Percentiles rank a stretch among this genome's conserved stretches.
Evolutionary conservation across 768 basidiomycete species (phyloP).

Genomic region (Tylopilus subfusipes): DNA sequence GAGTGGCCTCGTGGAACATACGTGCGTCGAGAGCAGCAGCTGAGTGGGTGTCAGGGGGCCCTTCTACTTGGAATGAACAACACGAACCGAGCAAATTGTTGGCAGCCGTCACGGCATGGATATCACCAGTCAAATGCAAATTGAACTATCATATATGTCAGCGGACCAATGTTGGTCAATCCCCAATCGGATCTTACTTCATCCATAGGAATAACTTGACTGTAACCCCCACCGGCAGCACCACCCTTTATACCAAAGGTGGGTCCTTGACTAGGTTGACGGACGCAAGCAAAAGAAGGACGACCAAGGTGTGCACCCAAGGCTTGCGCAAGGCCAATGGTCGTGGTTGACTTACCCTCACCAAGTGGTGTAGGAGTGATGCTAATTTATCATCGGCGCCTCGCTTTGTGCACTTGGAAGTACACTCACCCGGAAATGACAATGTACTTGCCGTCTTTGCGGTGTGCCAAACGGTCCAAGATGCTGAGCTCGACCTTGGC

Average conservation of each 20-base stretch:
- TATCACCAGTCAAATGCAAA: slow-evolving; percentile 93
- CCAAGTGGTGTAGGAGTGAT: slow-evolving; percentile 97
- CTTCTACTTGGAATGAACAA: neutral
- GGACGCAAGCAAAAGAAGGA: slow-evolving; percentile 92
- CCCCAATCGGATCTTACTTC: slow-evolving; percentile 48
- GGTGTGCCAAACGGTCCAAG: slow-evolving; percentile 76
- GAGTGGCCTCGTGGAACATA: slow-evolving; percentile 96
- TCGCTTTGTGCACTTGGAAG: neutral
- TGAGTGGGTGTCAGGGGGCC: slow-evolving; percentile 27
- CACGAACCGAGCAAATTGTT: slow-evolving; percentile 86
- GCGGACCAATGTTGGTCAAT: neutral
- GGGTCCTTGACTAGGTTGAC: slow-evolving; percentile 97
- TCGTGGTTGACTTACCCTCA: slow-evolving; percentile 98
- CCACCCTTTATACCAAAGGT: slow-evolving; percentile 99
- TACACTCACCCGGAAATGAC: slow-evolving; percentile 78
- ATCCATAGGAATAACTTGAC: slow-evolving; percentile 99
- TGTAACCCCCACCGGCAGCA: slow-evolving; percentile 97
- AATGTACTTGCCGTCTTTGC: slow-evolving; percentile 94
- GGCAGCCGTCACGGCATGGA: slow-evolving; percentile 95
- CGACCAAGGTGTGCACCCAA: slow-evolving; percentile 92
- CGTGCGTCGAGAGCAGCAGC: slow-evolving; percentile 96
- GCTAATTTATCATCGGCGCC: slow-evolving; percentile 33
- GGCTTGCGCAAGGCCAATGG: slow-evolving; percentile 94
- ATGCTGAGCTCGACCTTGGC: slow-evolving; percentile 93
- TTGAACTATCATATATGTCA: slow-evolving; percentile 64